Evolutionary conservation across 129 eudicot genomes (phyloP).

Genomic region (Ambrosia artemisiifolia): DNA sequence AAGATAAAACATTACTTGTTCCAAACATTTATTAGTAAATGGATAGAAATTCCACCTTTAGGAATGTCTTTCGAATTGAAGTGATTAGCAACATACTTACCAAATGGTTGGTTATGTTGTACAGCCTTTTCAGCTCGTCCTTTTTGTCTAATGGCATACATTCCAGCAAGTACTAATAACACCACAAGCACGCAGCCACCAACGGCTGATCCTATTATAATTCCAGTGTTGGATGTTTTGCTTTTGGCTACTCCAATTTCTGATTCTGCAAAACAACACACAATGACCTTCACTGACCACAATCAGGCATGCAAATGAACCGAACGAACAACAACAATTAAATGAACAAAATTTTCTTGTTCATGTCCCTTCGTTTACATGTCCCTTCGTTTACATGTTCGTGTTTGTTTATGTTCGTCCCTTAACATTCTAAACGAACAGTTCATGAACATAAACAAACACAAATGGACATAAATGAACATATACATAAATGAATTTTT

Average conservation of each 20-base stretch:
- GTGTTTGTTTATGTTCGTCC: no score
- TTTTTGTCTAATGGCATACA: neutral
- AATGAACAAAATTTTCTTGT: no score
- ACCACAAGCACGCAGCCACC: slow-evolving; percentile 6
- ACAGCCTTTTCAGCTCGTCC: slow-evolving; percentile 1
- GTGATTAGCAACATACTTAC: neutral
- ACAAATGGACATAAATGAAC: no score
- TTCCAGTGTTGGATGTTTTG: neutral
- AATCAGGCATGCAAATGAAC: no score
- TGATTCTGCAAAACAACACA: neutral
- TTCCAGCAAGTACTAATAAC: neutral
- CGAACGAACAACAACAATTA: no score
- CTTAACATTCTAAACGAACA: no score
- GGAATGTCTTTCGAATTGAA: neutral
- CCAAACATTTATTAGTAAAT: neutral
- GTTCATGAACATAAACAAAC: no score
- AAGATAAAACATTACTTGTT: neutral
- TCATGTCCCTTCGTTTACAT: no score
- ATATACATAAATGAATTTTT: no score
- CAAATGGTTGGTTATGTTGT: neutral
- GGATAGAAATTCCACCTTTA: neutral
- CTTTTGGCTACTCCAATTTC: neutral
- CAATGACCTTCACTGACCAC: neutral
- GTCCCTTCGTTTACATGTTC: no score
- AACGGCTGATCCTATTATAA: neutral